Evolutionary conservation across 1,284 basidiomycete species (phyloP).

Genomic region (Mycena sp.): DNA sequence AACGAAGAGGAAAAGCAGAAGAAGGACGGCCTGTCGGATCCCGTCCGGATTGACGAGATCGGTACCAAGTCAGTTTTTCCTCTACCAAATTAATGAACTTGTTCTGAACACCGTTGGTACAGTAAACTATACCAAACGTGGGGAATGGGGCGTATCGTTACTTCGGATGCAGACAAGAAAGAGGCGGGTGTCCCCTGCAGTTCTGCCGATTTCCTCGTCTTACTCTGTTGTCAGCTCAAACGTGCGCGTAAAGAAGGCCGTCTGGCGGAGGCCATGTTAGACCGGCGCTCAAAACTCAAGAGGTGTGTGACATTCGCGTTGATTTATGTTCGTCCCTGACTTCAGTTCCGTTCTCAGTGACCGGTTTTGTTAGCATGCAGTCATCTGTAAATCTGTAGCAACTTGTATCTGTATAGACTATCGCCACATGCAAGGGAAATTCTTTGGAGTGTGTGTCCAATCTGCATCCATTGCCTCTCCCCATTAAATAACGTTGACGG

Average conservation of each 20-base stretch:
- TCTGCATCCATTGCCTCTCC: no score
- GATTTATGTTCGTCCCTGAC: no score
- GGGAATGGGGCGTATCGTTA: conserved; percentile 83
- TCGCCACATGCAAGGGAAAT: no score
- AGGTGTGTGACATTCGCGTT: conserved; percentile 70
- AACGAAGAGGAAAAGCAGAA: conserved; percentile 84
- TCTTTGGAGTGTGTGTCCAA: no score
- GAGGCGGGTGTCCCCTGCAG: conserved; percentile 56
- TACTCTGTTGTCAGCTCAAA: conserved; percentile 65
- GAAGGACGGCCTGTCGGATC: conserved; percentile 66
- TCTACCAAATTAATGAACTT: conserved; percentile 1
- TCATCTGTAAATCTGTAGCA: conserved; percentile 14
- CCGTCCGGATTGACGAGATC: conserved; percentile 72
- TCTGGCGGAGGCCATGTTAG: conserved; percentile 88
- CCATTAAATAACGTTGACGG: no score
- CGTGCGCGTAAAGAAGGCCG: conserved; percentile 88
- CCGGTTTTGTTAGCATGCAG: conserved; percentile 64
- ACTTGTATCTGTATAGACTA: conserved; percentile 26
- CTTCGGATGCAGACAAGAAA: conserved; percentile 76
- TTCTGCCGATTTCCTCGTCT: neutral
- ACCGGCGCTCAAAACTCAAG: conserved; percentile 90
- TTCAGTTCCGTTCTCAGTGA: conserved; percentile 51
- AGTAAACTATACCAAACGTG: conserved; percentile 88
- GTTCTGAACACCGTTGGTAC: conserved; percentile 20
- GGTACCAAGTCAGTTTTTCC: conserved; percentile 68